Conservation (phyloP, 31 red algal species). For the Porphyra umbilicalis region DNA sequence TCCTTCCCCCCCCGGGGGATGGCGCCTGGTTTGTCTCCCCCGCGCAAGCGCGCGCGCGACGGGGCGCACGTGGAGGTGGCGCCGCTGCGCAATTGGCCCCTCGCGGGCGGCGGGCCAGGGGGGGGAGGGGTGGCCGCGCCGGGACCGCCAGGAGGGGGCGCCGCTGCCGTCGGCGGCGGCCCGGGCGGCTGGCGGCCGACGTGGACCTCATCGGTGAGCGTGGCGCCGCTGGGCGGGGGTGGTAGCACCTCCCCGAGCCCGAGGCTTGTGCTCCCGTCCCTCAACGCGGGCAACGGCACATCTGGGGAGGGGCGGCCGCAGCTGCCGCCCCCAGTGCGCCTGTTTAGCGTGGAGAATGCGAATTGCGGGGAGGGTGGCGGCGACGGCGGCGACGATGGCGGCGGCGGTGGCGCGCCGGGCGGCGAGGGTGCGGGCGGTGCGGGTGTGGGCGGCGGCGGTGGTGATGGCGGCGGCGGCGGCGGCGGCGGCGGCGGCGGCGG, state of each 20-base stretch:
- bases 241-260: neutral
- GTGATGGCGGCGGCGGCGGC: too few species aligned
- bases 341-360: neutral
- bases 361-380: neutral
- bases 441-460: neutral
- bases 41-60: neutral
- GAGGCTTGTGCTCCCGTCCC: neutral
- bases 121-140: neutral
- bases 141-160: neutral
- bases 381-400: neutral
- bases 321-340: neutral
- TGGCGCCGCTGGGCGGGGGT: neutral
- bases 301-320: neutral
- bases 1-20: neutral
- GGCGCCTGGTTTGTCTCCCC: neutral
- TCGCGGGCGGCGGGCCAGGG: neutral
- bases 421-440: neutral
- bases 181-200: neutral
- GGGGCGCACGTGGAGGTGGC: neutral
- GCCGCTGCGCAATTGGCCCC: neutral
- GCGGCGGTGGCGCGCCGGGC: neutral
- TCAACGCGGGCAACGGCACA: neutral
- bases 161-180: neutral
- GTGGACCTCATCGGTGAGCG: neutral
- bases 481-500: neutral